A percentile compares a stretch with the other conserved stretches of the same genome.
These are phyloP conservation scores for Leccinum incarnatum DNA, from an alignment of 768 basidiomycete species.

Conservation along the genomic window DNA sequence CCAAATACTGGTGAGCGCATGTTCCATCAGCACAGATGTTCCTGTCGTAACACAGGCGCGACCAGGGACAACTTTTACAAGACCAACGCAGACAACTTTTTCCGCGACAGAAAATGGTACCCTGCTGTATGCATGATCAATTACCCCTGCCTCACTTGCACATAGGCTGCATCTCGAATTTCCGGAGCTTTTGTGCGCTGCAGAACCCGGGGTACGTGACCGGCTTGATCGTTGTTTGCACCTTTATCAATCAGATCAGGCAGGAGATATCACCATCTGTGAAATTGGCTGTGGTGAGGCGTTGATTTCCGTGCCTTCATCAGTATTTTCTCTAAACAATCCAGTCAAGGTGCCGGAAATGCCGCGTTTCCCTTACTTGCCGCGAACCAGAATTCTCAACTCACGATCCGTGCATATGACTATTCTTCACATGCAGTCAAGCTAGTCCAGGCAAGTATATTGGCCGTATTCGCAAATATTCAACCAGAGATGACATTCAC, in stretches of 20 bases:
- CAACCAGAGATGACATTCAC: neutral
- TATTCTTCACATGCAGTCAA: conserved; percentile 88
- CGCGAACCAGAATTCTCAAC: conserved; percentile 77
- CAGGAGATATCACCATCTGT: conserved; percentile 71
- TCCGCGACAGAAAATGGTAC: conserved; percentile 90
- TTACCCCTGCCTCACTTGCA: conserved; percentile 1
- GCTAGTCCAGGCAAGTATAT: conserved; percentile 69
- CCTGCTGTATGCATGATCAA: neutral
- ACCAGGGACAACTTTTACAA: conserved; percentile 94
- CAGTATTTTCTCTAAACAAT: neutral
- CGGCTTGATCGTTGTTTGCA: neutral
- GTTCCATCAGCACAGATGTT: conserved; percentile 27
- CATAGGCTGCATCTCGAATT: conserved; percentile 90
- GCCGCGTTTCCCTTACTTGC: conserved; percentile 85
- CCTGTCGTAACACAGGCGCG: conserved; percentile 18
- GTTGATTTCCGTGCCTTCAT: neutral
- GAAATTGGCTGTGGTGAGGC: conserved; percentile 88
- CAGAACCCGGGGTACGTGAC: conserved; percentile 56
- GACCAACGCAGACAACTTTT: conserved; percentile 82
- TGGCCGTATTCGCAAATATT: neutral
- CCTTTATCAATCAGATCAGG: conserved; percentile 43
- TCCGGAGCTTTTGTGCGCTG: conserved; percentile 74
- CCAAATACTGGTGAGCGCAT: conserved; percentile 59
- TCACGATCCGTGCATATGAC: conserved; percentile 81
- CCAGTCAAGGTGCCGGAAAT: conserved; percentile 80